A percentile compares a stretch with the other conserved stretches of the same genome.
phyloP scores from a whole-genome alignment of 2,329 filamentous ascomycete species.

The Ophiocordyceps camponoti-rufipedis region DNA sequence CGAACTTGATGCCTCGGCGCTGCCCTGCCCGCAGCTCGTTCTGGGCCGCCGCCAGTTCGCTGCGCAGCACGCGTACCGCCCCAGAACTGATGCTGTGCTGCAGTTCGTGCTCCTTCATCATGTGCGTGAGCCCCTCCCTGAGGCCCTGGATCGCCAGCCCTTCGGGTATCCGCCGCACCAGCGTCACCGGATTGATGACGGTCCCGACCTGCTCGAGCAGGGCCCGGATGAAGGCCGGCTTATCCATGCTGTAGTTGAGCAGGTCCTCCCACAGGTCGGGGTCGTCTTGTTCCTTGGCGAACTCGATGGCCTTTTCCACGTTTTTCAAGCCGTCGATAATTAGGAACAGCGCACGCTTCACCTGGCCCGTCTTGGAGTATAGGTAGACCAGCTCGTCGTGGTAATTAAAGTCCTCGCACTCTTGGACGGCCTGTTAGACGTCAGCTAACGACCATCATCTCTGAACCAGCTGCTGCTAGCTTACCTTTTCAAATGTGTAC shows the following conservation, averaged over 20 bases:
- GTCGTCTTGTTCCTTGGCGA: conserved; percentile 86
- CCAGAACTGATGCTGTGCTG: conserved; percentile 85
- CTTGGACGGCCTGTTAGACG: conserved; percentile 37
- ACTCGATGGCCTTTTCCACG: conserved; percentile 81
- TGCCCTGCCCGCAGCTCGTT: conserved; percentile 62
- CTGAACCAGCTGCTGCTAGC: conserved; percentile 1
- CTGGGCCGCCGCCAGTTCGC: conserved; percentile 77
- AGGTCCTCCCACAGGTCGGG: conserved; percentile 90
- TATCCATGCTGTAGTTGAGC: conserved; percentile 92
- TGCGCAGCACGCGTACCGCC: conserved; percentile 68
- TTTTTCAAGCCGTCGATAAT: conserved; percentile 90
- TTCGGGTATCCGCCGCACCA: conserved; percentile 81
- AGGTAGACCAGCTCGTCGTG: conserved; percentile 90
- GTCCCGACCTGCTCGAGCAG: conserved; percentile 89
- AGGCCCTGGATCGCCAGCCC: conserved; percentile 85
- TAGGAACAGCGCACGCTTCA: conserved; percentile 75
- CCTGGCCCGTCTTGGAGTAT: conserved; percentile 86
- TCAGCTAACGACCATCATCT: conserved; percentile 3
- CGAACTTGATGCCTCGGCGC: conserved; percentile 75
- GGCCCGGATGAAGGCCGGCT: conserved; percentile 82
- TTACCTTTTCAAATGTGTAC: conserved; percentile 67
- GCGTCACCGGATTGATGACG: conserved; percentile 75
- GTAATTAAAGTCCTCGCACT: conserved; percentile 68
- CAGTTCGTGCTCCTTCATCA: conserved; percentile 91
- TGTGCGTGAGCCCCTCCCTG: conserved; percentile 69